Base-by-base conservation (phyloP, 345 rosid genomes). In the Carallia brachiata region DNA sequence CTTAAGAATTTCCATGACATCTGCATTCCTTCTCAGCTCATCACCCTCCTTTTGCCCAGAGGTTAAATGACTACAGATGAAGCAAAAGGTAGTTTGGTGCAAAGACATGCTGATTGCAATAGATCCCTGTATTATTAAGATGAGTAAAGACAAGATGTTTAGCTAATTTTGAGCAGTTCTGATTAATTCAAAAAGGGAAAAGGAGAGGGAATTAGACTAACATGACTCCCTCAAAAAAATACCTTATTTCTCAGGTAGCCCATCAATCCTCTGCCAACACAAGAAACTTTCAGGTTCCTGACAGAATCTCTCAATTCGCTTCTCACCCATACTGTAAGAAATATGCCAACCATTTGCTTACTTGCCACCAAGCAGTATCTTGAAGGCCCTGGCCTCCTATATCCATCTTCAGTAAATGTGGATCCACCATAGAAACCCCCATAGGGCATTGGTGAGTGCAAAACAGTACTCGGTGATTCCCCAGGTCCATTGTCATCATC, bases 201-300 rank as follows among this genome's bases (percentile, higher is more conserved):
- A 28, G 8, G 16, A 54, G 75, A 62, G 50, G 37, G 73, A 67
- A 70, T 7, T 34, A 65, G 54, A 73, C 27, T 13, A 37, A 31
- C 52, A 28, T 44, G 66, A 56, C 12, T 44, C 4, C 18, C 23
- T 28, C 4, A 4, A 31, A 67, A 64, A 23, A 15, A 61, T 85
- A 95, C 99, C 99, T 95, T 95, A 79, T 95, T 95, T 70, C 97
- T 92, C 0, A 95, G 99, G 79, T 95, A 95, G 64, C 99, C 99
- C 98, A 92, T 95, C 77, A 95, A 59, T 73, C 99, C 99, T 87
- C 99, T 83, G 56, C 99, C 99, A 63, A 95, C 94, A 78, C 97
- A 90, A 75, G 97, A 95, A 52, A 95, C 97, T 81, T 95, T 95
- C 93, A 92, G 86, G 88, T 92, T 92, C 68, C 79, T 86, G 67